phyloP scores from a whole-genome alignment of 2,329 filamentous ascomycete species.

The Penicillium palitans region DNA sequence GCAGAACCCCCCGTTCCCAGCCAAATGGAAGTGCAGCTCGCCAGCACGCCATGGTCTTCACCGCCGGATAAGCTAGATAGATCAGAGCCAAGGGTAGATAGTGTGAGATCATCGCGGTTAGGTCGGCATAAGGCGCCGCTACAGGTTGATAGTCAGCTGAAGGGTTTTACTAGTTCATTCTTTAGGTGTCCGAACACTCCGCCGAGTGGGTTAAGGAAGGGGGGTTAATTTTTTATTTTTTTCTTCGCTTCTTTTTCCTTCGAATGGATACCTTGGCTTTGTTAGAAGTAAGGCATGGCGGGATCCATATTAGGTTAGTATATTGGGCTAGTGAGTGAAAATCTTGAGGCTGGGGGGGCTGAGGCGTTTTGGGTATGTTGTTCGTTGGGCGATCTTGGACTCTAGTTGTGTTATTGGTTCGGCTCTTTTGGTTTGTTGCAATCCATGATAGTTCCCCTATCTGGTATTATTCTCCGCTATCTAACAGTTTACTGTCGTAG shows the following conservation, averaged over 20 bases:
- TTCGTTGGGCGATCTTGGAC: background rate
- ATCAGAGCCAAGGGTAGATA: conserved; percentile 20
- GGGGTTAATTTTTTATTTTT: background rate
- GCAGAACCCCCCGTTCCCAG: background rate
- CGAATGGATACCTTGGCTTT: background rate
- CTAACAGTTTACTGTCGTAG: background rate
- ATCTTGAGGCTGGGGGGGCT: conserved; percentile 4
- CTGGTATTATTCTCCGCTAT: background rate
- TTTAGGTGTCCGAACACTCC: background rate
- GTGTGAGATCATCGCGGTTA: conserved; percentile 26
- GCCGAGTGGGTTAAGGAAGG: background rate
- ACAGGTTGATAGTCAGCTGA: conserved; percentile 5
- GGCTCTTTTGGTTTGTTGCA: background rate
- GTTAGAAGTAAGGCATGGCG: conserved; percentile 4
- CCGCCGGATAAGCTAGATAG: conserved; percentile 20
- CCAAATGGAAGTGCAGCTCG: conserved; percentile 1
- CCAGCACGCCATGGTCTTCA: conserved; percentile 16
- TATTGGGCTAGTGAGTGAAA: conserved; percentile 4
- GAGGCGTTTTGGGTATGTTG: background rate
- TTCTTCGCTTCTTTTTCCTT: conserved; percentile 9
- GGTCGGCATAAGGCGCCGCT: conserved; percentile 23
- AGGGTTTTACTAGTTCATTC: conserved; percentile 5
- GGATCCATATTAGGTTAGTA: conserved; percentile 2
- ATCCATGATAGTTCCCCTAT: background rate
- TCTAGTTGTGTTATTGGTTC: background rate